Percentiles rank a stretch among this genome's conserved stretches.
These are phyloP conservation scores for Apiotrichum porosum DNA, from an alignment of 1,284 basidiomycete species.

Conservation along the genomic window DNA sequence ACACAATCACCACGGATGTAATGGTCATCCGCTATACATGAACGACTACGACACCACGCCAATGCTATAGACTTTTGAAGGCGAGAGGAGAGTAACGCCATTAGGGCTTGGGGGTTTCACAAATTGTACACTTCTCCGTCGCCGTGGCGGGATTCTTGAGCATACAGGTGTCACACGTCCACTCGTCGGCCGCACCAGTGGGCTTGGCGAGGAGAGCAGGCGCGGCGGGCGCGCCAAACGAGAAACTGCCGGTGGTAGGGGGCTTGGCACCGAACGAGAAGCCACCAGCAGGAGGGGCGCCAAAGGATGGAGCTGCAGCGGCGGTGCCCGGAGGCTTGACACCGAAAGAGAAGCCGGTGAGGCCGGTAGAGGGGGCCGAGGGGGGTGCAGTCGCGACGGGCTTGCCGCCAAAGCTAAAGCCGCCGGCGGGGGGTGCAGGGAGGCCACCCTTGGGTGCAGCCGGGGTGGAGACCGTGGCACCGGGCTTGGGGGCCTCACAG, in stretches of 20 bases:
- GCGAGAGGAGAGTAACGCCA: no score
- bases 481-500: conserved; percentile 52
- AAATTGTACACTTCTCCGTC: conserved; percentile 54
- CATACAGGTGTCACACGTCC: conserved; percentile 54
- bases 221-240: conserved; percentile 1
- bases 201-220: not conserved
- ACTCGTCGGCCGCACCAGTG: conserved; percentile 25
- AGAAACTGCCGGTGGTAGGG: conserved; percentile 7
- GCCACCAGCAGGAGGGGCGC: conserved; percentile 4
- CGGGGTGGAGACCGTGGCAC: no score
- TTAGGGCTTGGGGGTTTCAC: conserved; percentile 51
- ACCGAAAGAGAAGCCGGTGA: no score
- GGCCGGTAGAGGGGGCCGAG: no score
- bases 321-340: not conserved
- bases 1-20: no score
- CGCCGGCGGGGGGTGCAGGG: not conserved
- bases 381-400: not conserved
- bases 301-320: no score
- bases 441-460: not conserved
- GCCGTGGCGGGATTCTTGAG: conserved; percentile 52
- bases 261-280: conserved; percentile 2
- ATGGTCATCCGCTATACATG: no score
- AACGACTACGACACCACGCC: no score
- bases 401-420: conserved; percentile 1
- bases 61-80: no score